phyloP scores from a whole-genome alignment of 768 basidiomycete species.

The Kwoniella newhampshirensis region DNA sequence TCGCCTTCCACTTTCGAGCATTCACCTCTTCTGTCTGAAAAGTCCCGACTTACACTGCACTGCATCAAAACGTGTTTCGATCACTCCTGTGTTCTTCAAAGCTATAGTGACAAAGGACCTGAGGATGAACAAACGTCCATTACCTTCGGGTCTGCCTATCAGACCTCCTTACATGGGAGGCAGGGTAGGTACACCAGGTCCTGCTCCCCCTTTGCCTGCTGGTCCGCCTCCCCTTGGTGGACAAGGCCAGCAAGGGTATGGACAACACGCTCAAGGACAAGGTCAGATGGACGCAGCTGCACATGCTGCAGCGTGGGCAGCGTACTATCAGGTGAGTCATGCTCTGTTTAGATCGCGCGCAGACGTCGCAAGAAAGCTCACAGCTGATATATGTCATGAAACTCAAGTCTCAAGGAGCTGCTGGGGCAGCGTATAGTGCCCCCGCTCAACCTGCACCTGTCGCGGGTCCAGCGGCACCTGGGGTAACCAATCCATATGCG shows the following conservation, averaged over 20 bases:
- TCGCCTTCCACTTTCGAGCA: too few species aligned
- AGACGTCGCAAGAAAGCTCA: not conserved
- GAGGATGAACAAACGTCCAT: conserved; percentile 18
- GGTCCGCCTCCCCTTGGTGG: conserved; percentile 31
- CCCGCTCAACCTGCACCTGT: conserved; percentile 12
- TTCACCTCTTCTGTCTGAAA: too few species aligned
- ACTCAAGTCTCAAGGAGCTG: conserved; percentile 32
- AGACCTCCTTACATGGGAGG: conserved; percentile 26
- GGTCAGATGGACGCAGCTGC: conserved; percentile 26
- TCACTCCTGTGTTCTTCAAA: too few species aligned
- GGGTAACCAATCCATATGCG: conserved; percentile 62
- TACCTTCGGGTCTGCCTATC: conserved; percentile 25
- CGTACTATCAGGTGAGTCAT: conserved; percentile 45
- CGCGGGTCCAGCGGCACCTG: conserved; percentile 1
- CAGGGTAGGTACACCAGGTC: conserved; percentile 20
- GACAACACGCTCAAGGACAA: conserved; percentile 12
- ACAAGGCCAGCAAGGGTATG: conserved; percentile 15
- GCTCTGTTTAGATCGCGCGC: not conserved
- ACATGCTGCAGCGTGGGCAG: conserved; percentile 49
- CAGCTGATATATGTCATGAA: not conserved
- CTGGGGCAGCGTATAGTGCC: conserved; percentile 17
- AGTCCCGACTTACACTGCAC: too few species aligned
- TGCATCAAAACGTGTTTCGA: too few species aligned
- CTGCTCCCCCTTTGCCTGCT: conserved; percentile 40
- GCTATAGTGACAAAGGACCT: not conserved